A percentile compares a stretch with the other conserved stretches of the same genome.
These are phyloP conservation scores for Rubroboletus pulcherrimus DNA, from an alignment of 768 basidiomycete genomes.

Conservation along the genomic window DNA sequence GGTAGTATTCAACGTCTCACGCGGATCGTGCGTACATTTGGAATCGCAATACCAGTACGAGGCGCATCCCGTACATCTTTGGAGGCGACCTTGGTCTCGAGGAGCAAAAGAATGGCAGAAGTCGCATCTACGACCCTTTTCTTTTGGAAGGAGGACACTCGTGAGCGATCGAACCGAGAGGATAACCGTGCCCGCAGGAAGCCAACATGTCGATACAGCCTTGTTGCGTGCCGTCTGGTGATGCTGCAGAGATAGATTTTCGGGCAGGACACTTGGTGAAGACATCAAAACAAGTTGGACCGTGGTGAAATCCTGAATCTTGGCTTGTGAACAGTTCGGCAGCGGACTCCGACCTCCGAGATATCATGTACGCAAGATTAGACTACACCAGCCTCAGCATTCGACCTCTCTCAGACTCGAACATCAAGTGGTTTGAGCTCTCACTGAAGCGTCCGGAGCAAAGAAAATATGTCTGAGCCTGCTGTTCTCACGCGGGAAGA, in stretches of 20 bases:
- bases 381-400: background rate
- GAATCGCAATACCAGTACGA: constrained; percentile 71
- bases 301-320: background rate
- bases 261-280: constrained; percentile 5
- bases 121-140: constrained; percentile 69
- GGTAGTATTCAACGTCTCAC: constrained; percentile 1
- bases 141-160: constrained; percentile 46
- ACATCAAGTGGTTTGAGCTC: background rate
- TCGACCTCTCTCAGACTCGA: background rate
- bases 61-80: constrained; percentile 62
- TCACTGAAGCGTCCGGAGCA: background rate
- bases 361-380: constrained; percentile 5
- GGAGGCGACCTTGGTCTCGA: constrained; percentile 34
- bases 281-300: constrained; percentile 5
- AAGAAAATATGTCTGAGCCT: constrained; percentile 21
- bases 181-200: constrained; percentile 49
- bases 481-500: constrained; percentile 20
- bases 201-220: constrained; percentile 38
- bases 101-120: constrained; percentile 44
- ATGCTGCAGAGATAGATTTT: constrained; percentile 32
- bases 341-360: background rate
- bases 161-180: constrained; percentile 44
- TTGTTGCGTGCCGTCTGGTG: constrained; percentile 50
- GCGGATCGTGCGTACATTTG: constrained; percentile 45
- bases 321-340: background rate